Percentiles rank a stretch among this genome's conserved stretches.
Evolutionary conservation across 441 rosid genomes (phyloP).

Genomic region (Erodium texanum): DNA sequence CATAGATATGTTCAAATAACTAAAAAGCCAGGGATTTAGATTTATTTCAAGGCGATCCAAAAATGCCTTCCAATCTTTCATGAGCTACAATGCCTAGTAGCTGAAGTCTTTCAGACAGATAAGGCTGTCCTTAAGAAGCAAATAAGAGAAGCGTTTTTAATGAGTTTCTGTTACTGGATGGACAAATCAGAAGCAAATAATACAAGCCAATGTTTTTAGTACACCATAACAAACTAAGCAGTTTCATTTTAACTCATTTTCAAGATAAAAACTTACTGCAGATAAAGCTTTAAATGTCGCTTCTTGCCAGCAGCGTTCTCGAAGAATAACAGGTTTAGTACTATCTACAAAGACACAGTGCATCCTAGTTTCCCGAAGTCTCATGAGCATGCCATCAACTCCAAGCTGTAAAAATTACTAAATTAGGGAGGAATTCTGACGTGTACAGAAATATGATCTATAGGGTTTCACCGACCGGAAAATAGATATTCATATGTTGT

Average conservation of each 20-base stretch:
- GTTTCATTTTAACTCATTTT: neutral
- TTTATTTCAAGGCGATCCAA: too few relatives aligned
- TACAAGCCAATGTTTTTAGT: neutral
- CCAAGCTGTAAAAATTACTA: slow-evolving; percentile 52
- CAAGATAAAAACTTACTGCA: slow-evolving; percentile 36
- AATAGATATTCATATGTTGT: neutral
- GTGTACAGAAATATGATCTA: neutral
- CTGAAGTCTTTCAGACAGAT: too few relatives aligned
- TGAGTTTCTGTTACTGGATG: neutral
- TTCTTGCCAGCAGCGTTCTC: slow-evolving; percentile 92
- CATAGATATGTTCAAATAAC: too few relatives aligned
- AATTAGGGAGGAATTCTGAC: slow-evolving; percentile 10
- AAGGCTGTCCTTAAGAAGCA: too few relatives aligned
- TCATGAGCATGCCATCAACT: slow-evolving; percentile 93
- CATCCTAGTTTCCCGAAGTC: slow-evolving; percentile 87
- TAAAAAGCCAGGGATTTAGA: too few relatives aligned
- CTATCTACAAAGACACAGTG: slow-evolving; percentile 51
- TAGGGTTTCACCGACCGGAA: neutral
- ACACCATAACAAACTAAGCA: neutral
- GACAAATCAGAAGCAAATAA: neutral
- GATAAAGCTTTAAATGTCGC: slow-evolving; percentile 58
- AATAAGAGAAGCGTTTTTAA: too few relatives aligned
- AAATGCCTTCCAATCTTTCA: too few relatives aligned
- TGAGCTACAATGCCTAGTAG: too few relatives aligned
- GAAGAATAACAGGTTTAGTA: slow-evolving; percentile 48